Conservation (phyloP, 2,329 filamentous ascomycete genomes). For the Fusarium setosum region DNA sequence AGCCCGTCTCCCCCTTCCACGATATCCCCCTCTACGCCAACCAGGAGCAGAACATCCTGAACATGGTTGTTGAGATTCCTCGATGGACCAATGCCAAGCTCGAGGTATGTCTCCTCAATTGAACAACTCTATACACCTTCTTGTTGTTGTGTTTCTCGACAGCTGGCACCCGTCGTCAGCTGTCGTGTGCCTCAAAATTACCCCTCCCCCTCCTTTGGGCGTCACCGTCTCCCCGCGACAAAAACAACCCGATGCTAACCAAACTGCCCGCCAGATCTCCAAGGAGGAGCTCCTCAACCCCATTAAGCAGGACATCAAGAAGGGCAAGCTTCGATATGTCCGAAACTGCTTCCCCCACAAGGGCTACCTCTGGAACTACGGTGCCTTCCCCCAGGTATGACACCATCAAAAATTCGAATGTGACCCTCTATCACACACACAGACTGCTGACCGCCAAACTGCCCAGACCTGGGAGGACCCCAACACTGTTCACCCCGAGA, state of each 20-base stretch:
- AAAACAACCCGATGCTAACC: slow-evolving; percentile 35
- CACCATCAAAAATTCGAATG: no score
- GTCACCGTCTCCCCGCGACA: slow-evolving; percentile 8
- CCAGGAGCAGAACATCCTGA: slow-evolving; percentile 92
- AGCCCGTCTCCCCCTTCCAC: slow-evolving; percentile 95
- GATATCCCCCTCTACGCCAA: slow-evolving; percentile 99
- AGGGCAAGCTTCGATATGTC: slow-evolving; percentile 99
- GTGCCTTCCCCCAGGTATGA: slow-evolving; percentile 95
- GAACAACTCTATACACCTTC: neutral
- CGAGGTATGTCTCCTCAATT: slow-evolving; percentile 73
- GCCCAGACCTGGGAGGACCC: slow-evolving; percentile 99
- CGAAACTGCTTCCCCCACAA: slow-evolving; percentile 99
- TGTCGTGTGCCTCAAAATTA: slow-evolving; percentile 29
- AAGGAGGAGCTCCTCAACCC: slow-evolving; percentile 99
- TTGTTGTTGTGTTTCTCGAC: neutral
- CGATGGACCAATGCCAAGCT: slow-evolving; percentile 99
- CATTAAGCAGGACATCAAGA: slow-evolving; percentile 99
- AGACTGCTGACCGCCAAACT: slow-evolving; percentile 18
- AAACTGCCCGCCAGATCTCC: slow-evolving; percentile 78
- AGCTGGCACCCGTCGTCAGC: slow-evolving; percentile 2
- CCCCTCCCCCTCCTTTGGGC: slow-evolving; percentile 25
- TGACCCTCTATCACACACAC: no score
- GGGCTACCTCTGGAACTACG: slow-evolving; percentile 99
- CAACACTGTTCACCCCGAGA: slow-evolving; percentile 95
- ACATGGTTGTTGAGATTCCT: slow-evolving; percentile 99